Percentiles rank a stretch among this genome's conserved stretches.
These are phyloP conservation scores for Plasmodium malariae DNA, from an alignment of 169 alveolate species.

Conservation along the genomic window DNA sequence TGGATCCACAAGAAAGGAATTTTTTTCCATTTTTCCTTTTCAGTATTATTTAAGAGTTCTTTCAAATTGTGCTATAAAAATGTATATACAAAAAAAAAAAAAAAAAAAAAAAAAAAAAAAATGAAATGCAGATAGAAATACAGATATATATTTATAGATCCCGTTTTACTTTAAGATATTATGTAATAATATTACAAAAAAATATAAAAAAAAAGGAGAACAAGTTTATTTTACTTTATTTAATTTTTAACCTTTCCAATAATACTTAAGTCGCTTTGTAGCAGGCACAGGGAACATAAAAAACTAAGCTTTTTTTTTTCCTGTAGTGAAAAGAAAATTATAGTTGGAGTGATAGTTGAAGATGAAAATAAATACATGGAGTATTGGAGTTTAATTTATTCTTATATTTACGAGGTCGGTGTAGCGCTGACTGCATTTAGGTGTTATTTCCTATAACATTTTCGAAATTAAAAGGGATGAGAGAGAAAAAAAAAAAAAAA, in stretches of 20 bases:
- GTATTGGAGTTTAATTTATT: not conserved
- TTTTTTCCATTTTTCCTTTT: slow-evolving; percentile 7
- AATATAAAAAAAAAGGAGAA: not conserved
- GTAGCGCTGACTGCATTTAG: slow-evolving; percentile 10
- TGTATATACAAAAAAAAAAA: not conserved
- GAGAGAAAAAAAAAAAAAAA: not conserved
- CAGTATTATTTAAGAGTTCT: not conserved
- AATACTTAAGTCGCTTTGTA: slow-evolving; percentile 32
- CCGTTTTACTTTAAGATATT: too few species aligned
- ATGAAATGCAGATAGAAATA: too few species aligned
- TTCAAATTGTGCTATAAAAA: slow-evolving; percentile 23
- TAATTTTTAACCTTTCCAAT: slow-evolving; percentile 36
- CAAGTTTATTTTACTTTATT: not conserved
- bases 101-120: not conserved
- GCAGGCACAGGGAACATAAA: not conserved
- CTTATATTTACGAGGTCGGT: slow-evolving; percentile 7
- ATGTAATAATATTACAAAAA: too few species aligned
- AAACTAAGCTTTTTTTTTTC: not conserved
- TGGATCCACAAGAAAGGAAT: slow-evolving; percentile 58
- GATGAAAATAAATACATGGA: not conserved
- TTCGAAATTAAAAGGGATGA: not conserved
- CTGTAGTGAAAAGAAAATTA: slow-evolving; percentile 16
- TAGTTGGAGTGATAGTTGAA: too few species aligned
- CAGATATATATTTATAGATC: too few species aligned
- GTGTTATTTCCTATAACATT: slow-evolving; percentile 17